A percentile compares a stretch with the other conserved stretches of the same genome.
Conservation (phyloP, 1,139 yeast genomes). For the Geotrichum fermentans region DNA sequence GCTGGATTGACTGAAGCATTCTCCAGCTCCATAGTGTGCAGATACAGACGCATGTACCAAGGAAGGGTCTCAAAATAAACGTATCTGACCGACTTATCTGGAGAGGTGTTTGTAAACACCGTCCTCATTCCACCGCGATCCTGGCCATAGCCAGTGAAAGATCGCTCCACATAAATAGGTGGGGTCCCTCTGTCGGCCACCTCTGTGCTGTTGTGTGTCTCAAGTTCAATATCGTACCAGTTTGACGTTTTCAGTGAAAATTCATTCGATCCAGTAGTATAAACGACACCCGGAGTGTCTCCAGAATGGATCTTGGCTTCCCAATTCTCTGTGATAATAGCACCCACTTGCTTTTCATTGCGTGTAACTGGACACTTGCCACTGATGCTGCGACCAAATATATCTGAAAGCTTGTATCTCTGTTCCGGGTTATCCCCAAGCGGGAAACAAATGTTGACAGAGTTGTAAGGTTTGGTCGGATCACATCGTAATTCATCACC, state of each 20-base stretch:
- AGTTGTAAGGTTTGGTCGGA: conserved; percentile 47
- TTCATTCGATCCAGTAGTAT: conserved; percentile 14
- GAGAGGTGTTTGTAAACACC: conserved; percentile 62
- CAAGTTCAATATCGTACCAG: conserved; percentile 40
- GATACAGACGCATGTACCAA: conserved; percentile 84
- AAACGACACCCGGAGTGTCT: conserved; percentile 15
- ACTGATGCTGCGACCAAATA: conserved; percentile 63
- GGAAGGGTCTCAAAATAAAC: conserved; percentile 81
- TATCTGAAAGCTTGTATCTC: conserved; percentile 53
- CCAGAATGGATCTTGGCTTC: conserved; percentile 19
- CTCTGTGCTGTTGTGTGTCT: conserved; percentile 35
- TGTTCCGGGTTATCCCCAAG: conserved; percentile 49
- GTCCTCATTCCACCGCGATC: conserved; percentile 87
- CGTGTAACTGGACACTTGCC: conserved; percentile 56
- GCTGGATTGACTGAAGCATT: conserved; percentile 9
- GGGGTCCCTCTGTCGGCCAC: conserved; percentile 43
- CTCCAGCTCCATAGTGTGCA: conserved; percentile 53
- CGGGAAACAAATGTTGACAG: conserved; percentile 75
- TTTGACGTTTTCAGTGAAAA: conserved; percentile 28
- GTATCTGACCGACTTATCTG: conserved; percentile 44
- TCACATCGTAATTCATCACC: conserved; percentile 73
- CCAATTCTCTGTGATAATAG: conserved; percentile 31
- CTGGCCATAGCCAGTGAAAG: conserved; percentile 87
- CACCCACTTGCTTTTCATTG: conserved; percentile 28
- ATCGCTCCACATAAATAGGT: conserved; percentile 73